Evolutionary conservation across 768 basidiomycete genomes (phyloP), one percentile per base, ranked within the genome.

Genomic region (Lentinula sp.): DNA sequence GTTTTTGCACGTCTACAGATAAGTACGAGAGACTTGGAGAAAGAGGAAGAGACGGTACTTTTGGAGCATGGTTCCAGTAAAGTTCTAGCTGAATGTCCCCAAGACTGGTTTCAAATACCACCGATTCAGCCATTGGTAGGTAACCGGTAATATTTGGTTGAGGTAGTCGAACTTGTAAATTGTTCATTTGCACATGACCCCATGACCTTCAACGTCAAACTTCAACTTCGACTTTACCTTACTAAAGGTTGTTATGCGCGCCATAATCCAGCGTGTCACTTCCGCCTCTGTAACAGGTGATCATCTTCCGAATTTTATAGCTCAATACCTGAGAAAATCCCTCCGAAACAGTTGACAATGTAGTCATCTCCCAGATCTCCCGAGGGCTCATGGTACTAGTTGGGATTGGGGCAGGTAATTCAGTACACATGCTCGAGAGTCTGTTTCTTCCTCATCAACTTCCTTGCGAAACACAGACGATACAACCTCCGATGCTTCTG

Each of bases 51-150:
- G 20, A 42, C 66, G 74, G 59, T 61, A 82, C 81, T 74, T 79
- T 82, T 71, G 94, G 95, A 1, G 95, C 92, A 72, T 97, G 94
- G 42, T 91, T 76, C 86, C 89, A 93, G 76, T 98, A 98, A 23
- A 98, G 80, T 74, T 98, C 95, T 2, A 98, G 78, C 65, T 90
- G 86, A 53, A 98, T 76, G 64, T 93, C 85, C n/a, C 93, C 93
- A 71, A 95, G 70, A 68, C 78, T 93, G 16, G 93, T 95, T 74
- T 92, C 88, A 20, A 94, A 73, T 37, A 90, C 80, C 16, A 93
- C 89, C 37, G 88, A 85, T 51, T 82, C 82, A 70, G 49, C 68
- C 65, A 68, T 68, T 50, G 9, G n/a, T 6, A 7, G 16, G n/a
- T 35, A 20, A 28, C 3, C 28, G 28, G 28, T 28, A 28, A 28